Percentiles rank a stretch among this genome's conserved stretches.
Conservation (phyloP, 192 early-diverging fungal species). For the Backusella circina region DNA sequence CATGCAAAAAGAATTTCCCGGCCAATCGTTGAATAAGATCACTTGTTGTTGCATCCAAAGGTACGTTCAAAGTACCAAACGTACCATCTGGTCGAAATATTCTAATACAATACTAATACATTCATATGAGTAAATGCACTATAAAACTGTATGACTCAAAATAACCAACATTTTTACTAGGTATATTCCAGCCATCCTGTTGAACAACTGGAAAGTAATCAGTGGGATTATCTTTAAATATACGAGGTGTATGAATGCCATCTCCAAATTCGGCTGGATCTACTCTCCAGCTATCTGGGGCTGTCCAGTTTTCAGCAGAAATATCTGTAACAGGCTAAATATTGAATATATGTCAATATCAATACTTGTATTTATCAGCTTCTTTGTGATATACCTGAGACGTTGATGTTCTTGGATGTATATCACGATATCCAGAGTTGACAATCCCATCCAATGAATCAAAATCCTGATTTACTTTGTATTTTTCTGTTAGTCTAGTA, state of each 20-base stretch:
- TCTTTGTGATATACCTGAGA: neutral
- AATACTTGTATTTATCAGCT: neutral
- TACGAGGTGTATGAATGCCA: constrained; percentile 19
- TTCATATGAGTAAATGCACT: neutral
- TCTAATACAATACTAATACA: constrained; percentile 55
- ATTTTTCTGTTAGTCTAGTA: neutral
- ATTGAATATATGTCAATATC: neutral
- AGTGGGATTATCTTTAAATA: constrained; percentile 15
- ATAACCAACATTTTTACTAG: constrained; percentile 22
- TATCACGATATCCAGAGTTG: constrained; percentile 21
- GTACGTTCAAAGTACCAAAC: constrained; percentile 73
- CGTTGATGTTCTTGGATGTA: neutral
- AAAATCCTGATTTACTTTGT: constrained; percentile 36
- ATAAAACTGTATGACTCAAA: neutral
- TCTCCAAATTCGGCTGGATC: constrained; percentile 31
- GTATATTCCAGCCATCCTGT: constrained; percentile 4
- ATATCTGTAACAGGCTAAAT: neutral
- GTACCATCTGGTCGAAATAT: constrained; percentile 82
- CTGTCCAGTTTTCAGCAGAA: constrained; percentile 49
- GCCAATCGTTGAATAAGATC: constrained; percentile 72
- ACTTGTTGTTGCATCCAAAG: constrained; percentile 59
- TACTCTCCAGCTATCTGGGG: constrained; percentile 71
- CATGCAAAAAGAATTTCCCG: constrained; percentile 79
- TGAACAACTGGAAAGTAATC: constrained; percentile 30
- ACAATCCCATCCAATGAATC: constrained; percentile 42